Base-by-base conservation (phyloP, 2,329 filamentous ascomycete species). In the Fusarium nygamai region DNA sequence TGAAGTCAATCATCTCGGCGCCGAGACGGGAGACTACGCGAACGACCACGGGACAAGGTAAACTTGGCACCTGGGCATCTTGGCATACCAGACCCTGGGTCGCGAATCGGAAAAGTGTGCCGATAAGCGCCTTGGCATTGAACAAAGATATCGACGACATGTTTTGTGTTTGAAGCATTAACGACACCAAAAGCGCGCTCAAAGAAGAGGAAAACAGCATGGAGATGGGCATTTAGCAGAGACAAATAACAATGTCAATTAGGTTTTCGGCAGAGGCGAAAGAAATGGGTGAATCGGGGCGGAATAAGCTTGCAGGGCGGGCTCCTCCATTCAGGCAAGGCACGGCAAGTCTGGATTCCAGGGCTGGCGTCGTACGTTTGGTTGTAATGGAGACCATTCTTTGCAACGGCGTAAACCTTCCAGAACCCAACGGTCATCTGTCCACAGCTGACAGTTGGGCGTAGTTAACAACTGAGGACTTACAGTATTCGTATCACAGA, bases 41-140 rank as follows among this genome's bases (percentile, higher is more conserved):
- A 75, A 72, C 66, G 43, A 61, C 43, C 39, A 61, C 73, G 71
- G 73, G 73, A 71, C 61, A 72, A 58, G 72, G 51, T 36, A 69
- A 50, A 34, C 51, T 56, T 58, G 67, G 53, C 64, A 59, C 20
- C 71, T 76, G 47, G 73, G 64, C 71, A 51, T 54, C 77, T 78
- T 76, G 74, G 76, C 75, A 72, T 61, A 47, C 58, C 69, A 75
- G 50, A 66, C 46, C 72, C 72, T 76, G 69, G 73, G 64, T 59
- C 70, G 62, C 59, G 51, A 71, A 78, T 78, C 76, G 76, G 74
- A 76, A 73, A 43, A 56, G 46, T 68, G 64, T 78, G 77, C 77
- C 75, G 77, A 78, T 78, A 76, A 63, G 58, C 54, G 69, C 41
- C 76, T 78, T 78, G 77, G 74, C 77, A 77, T 61, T 61, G 64